These are phyloP conservation scores for Sextonia rubra DNA, from an alignment of 164 flowering plant genomes.

Conservation along the genomic window DNA sequence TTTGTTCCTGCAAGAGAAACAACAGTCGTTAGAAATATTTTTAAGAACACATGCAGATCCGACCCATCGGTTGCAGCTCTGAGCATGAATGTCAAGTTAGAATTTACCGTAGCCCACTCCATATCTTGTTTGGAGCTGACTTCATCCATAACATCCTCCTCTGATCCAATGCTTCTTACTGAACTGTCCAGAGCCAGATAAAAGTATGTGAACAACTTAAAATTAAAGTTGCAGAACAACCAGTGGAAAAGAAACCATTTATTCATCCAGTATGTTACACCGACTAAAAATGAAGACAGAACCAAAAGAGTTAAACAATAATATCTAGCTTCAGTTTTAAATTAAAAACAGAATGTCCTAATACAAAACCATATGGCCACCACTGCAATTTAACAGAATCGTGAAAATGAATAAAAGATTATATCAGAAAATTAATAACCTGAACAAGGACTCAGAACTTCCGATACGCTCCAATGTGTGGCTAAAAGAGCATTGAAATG, in stretches of 20 bases:
- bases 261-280: neutral
- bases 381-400: neutral
- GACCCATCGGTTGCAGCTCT: neutral
- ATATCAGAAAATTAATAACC: slow-evolving; percentile 36
- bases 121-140: slow-evolving; percentile 33
- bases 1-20: slow-evolving; percentile 48
- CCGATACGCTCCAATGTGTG: slow-evolving; percentile 40
- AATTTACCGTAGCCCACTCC: slow-evolving; percentile 80
- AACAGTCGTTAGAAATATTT: neutral
- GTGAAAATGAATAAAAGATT: neutral
- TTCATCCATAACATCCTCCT: slow-evolving; percentile 63
- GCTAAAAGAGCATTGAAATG: slow-evolving; percentile 20
- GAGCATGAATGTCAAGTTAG: neutral
- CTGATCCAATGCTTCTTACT: slow-evolving; percentile 65
- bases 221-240: neutral
- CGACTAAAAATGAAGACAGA: neutral
- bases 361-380: neutral
- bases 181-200: slow-evolving; percentile 62
- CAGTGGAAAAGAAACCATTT: neutral
- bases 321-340: neutral
- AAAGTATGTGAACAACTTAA: neutral
- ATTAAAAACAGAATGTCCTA: neutral
- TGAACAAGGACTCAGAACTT: slow-evolving; percentile 68
- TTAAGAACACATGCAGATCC: neutral
- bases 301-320: neutral